Evolutionary conservation across 176 grass and related monocot species (phyloP).

Genomic region (Elymus sibiricus): DNA sequence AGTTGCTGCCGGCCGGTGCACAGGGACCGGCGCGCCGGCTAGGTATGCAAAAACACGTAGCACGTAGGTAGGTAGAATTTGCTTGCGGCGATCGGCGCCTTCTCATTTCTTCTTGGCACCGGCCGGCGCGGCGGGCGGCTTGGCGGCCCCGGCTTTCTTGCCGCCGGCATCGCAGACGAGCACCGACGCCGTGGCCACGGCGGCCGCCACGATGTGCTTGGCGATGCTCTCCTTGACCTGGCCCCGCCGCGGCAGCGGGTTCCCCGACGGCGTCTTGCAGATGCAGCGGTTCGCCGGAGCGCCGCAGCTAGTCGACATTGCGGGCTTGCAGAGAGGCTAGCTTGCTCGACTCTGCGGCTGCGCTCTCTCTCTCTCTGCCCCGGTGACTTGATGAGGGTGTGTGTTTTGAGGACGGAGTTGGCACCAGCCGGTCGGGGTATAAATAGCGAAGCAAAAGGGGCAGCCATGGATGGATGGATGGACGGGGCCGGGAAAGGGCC

Average conservation of each 20-base stretch:
- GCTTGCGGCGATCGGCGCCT: no score
- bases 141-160: background rate
- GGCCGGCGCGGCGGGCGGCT: background rate
- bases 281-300: background rate
- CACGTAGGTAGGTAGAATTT: background rate
- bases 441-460: background rate
- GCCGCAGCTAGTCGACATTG: slow-evolving; percentile 14
- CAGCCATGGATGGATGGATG: no score
- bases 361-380: background rate
- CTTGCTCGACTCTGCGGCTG: background rate
- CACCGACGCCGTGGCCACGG: slow-evolving; percentile 2
- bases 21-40: no score
- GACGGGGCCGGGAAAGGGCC: no score
- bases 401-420: background rate
- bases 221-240: slow-evolving; percentile 59
- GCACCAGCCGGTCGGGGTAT: background rate
- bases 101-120: slow-evolving; percentile 13
- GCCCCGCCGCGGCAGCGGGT: slow-evolving; percentile 60
- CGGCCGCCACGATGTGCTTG: slow-evolving; percentile 22
- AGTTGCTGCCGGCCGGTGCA: no score
- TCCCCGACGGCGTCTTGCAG: slow-evolving; percentile 40
- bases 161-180: background rate
- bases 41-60: background rate
- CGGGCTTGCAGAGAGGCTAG: background rate
- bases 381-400: background rate